Evolutionary conservation across 345 rosid genomes (phyloP).

Genomic region (Eucalyptus erythrocorys): DNA sequence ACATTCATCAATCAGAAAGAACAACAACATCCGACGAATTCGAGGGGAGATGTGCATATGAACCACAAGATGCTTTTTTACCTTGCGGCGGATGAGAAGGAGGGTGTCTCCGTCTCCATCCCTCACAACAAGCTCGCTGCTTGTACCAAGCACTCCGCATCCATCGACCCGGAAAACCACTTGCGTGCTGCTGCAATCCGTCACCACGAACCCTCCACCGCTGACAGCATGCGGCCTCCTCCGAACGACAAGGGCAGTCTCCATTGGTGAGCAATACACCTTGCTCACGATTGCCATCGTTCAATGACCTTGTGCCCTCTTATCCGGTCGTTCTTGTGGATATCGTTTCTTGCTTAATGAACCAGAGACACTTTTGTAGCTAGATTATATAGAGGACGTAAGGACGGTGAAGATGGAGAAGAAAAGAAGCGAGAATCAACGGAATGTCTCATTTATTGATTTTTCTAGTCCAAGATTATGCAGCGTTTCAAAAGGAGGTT

Average conservation of each 20-base stretch:
- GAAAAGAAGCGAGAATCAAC: not conserved
- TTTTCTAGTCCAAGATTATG: not conserved
- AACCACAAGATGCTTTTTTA: not conserved
- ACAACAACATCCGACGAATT: not conserved
- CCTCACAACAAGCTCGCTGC: constrained; percentile 44
- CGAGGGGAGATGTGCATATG: not conserved
- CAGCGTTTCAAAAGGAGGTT: not conserved
- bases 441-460: not conserved
- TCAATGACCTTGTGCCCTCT: not conserved
- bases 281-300: constrained; percentile 44
- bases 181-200: constrained; percentile 31
- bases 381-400: not conserved
- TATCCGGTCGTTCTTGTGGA: not conserved
- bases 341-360: not conserved
- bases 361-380: not conserved
- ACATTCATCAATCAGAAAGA: not conserved
- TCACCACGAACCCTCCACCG: constrained; percentile 92
- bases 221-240: constrained; percentile 58
- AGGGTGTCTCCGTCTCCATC: constrained; percentile 42
- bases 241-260: constrained; percentile 50
- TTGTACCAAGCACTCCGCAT: constrained; percentile 59
- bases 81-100: constrained; percentile 78
- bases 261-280: constrained; percentile 43
- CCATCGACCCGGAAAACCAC: constrained; percentile 71
- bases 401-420: not conserved